Evolutionary conservation across 306 rosid genomes (phyloP), one percentile per base, ranked within the genome.

Genomic region (Arachis stenosperma): DNA sequence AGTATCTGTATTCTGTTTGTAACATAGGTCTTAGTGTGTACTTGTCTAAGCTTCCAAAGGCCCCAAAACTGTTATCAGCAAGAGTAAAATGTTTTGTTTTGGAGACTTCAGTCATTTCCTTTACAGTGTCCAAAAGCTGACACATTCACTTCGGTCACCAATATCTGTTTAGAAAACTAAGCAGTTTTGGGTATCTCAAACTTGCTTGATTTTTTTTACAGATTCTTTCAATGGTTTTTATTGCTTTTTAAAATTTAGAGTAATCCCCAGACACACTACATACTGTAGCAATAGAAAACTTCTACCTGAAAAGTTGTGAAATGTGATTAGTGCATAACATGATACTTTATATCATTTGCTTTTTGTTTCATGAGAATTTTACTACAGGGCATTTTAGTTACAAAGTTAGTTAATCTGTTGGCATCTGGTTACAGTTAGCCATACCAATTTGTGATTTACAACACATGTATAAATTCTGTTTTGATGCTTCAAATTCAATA

Each of bases 31-130:
- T 57, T 58, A 48, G 39, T 56, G 74, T 70, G 44, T 33, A 15
- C 9, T 48, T 81, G 46, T 51, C 29, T 14, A 63, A 64, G 69
- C 70, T 48, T 70, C 50, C 69, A 39, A 22, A 54, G 55, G 40
- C 29, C 47, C 12, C 41, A 41, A 67, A 53, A 68, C 58, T 43
- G 14, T 56, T 55, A n/a, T 10, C 54, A 74, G 61, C 9, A 9
- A 14, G 36, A 17, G 6, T 33, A 30, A 67, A 48, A 4, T 30
- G 13, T 12, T 51, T 14, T 39, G 48, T 53, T 52, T 48, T 5
- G 54, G 54, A 11, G 5, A 51, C 53, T 73, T 8, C 9, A 61
- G 29, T 39, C 33, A 22, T 62, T 11, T 17, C 43, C 55, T 51
- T 62, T 62, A 4, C 8, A 51, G 3, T 8, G 50, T 37, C 50